Conservation (phyloP, 352 stramenopile species). For the Nothophytophthora sp. region DNA sequence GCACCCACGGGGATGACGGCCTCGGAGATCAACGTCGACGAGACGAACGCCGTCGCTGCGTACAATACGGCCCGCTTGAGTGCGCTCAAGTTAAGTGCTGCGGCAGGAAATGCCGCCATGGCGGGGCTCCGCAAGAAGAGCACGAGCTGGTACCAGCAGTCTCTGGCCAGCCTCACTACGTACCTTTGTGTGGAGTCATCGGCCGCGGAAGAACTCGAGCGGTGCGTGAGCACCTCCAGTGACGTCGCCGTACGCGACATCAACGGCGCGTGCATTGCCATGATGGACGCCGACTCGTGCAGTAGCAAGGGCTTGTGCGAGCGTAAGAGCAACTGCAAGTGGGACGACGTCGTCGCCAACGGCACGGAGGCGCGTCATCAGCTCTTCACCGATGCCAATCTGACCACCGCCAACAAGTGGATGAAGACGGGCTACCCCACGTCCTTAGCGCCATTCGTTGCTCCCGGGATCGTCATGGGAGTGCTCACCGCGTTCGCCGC, state of each 20-base stretch:
- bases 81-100: slow-evolving; percentile 63
- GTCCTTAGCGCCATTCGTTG: slow-evolving; percentile 67
- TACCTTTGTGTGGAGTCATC: slow-evolving; percentile 71
- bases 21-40: slow-evolving; percentile 64
- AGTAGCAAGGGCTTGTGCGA: slow-evolving; percentile 63
- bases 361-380: slow-evolving; percentile 38
- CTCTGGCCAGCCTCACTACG: slow-evolving; percentile 65
- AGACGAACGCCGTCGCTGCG: slow-evolving; percentile 52
- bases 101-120: slow-evolving; percentile 67
- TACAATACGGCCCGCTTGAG: slow-evolving; percentile 72
- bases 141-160: slow-evolving; percentile 64
- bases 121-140: slow-evolving; percentile 71
- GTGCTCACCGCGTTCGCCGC: slow-evolving; percentile 60
- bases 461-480: slow-evolving; percentile 70
- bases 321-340: slow-evolving; percentile 81
- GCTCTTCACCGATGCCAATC: slow-evolving; percentile 58
- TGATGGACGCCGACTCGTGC: slow-evolving; percentile 56
- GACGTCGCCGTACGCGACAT: slow-evolving; percentile 49
- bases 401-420: slow-evolving; percentile 61
- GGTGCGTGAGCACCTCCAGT: slow-evolving; percentile 57
- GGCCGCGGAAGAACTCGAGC: slow-evolving; percentile 40
- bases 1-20: slow-evolving; percentile 52
- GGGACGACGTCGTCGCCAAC: slow-evolving; percentile 57
- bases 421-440: slow-evolving; percentile 67
- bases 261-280: slow-evolving; percentile 51